Conservation (phyloP, 2,329 filamentous ascomycete species). For the Alternaria rosae region DNA sequence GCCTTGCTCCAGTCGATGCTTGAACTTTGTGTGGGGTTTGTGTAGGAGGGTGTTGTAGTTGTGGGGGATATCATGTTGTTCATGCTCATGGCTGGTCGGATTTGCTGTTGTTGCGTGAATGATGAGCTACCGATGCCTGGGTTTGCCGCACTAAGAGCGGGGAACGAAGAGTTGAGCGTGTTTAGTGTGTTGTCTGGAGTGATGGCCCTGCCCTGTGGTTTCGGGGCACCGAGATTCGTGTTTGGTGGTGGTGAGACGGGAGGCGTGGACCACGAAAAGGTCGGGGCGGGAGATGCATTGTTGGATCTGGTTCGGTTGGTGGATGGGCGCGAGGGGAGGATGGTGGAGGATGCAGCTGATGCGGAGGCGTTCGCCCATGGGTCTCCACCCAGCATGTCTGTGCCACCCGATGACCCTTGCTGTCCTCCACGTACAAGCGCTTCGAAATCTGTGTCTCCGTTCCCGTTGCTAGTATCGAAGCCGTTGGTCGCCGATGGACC, state of each 20-base stretch:
- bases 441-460: slow-evolving; percentile 81
- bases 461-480: slow-evolving; percentile 61
- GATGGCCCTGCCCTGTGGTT: slow-evolving; percentile 54
- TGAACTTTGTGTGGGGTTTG: slow-evolving; percentile 21
- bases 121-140: slow-evolving; percentile 42
- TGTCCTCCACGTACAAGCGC: slow-evolving; percentile 81
- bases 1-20: slow-evolving; percentile 45
- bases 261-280: slow-evolving; percentile 57
- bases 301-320: slow-evolving; percentile 36
- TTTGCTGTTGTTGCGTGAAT: slow-evolving; percentile 52
- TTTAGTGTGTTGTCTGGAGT: slow-evolving; percentile 61
- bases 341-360: slow-evolving; percentile 40
- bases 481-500: slow-evolving; percentile 62
- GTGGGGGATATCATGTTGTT: slow-evolving; percentile 39
- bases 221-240: slow-evolving; percentile 32
- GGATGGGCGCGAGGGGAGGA: slow-evolving; percentile 41
- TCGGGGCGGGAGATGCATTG: slow-evolving; percentile 44
- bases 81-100: slow-evolving; percentile 44
- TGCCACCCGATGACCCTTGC: slow-evolving; percentile 42
- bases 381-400: slow-evolving; percentile 53
- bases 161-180: slow-evolving; percentile 46
- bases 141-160: slow-evolving; percentile 46
- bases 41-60: slow-evolving; percentile 33
- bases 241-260: slow-evolving; percentile 46
- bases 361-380: slow-evolving; percentile 52